phyloP scores from a whole-genome alignment of 2,329 filamentous ascomycete genomes.

The Fusarium armeniacum region DNA sequence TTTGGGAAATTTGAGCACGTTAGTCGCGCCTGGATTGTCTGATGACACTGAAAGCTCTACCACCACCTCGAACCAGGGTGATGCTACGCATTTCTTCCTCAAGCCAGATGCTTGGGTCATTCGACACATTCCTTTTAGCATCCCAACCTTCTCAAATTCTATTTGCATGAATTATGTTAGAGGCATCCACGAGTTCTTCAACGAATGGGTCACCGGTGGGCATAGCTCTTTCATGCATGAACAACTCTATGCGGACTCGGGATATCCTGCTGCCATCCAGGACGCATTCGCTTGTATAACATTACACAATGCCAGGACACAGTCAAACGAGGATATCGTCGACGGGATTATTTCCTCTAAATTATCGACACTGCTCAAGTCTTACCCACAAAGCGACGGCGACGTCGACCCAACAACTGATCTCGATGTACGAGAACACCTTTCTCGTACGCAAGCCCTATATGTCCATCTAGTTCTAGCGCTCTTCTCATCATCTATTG shows the following conservation, averaged over 20 bases:
- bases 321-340: neutral
- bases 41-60: neutral
- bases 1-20: neutral
- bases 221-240: conserved; percentile 24
- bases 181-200: conserved; percentile 5
- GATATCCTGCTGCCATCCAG: neutral
- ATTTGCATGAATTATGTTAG: conserved; percentile 19
- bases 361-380: neutral
- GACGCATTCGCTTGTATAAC: conserved; percentile 14
- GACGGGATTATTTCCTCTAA: conserved; percentile 3
- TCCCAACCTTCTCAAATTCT: neutral
- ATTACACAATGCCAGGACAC: neutral
- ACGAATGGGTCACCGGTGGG: conserved; percentile 6
- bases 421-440: conserved; percentile 12
- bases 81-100: conserved; percentile 13
- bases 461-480: conserved; percentile 6
- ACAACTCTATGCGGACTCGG: conserved; percentile 17
- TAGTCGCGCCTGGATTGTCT: neutral
- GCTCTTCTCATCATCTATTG: neutral
- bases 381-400: rapidly evolving
- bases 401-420: rapidly evolving
- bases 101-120: neutral
- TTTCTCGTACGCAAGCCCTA: conserved; percentile 7
- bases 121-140: conserved; percentile 10
- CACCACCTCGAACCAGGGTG: neutral